Percentiles rank a stretch among this genome's conserved stretches.
phyloP scores from a whole-genome alignment of 1,284 basidiomycete species.

The Boletellus dicymbophilus region DNA sequence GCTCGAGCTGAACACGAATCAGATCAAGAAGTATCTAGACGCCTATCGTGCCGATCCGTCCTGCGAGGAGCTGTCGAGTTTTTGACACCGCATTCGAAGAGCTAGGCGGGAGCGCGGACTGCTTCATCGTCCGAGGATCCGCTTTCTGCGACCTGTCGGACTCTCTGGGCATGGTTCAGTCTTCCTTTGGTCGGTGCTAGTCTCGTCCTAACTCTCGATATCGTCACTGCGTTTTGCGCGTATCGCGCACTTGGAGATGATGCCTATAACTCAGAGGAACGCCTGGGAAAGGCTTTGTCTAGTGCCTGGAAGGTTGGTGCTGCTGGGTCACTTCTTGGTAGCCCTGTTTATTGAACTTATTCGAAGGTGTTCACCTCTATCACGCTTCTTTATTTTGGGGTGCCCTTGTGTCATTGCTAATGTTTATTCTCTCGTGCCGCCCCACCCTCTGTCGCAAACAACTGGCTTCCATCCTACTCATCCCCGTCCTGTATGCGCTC shows the following conservation, averaged over 20 bases:
- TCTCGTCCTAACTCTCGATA: conserved; percentile 47
- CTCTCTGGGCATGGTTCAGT: conserved; percentile 96
- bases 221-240: conserved; percentile 48
- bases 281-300: conserved; percentile 36
- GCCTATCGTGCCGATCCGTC: conserved; percentile 72
- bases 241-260: conserved; percentile 43
- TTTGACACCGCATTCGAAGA: conserved; percentile 52
- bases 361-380: conserved; percentile 44
- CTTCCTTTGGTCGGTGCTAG: conserved; percentile 75
- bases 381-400: conserved; percentile 50
- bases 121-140: conserved; percentile 31
- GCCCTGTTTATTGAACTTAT: conserved; percentile 32
- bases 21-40: conserved; percentile 79
- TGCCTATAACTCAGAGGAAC: conserved; percentile 25
- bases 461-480: conserved; percentile 41
- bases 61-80: conserved; percentile 65
- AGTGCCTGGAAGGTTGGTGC: conserved; percentile 38
- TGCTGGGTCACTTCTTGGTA: conserved; percentile 46
- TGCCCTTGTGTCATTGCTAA: conserved; percentile 19
- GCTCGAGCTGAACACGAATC: conserved; percentile 72
- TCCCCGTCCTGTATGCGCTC: conserved; percentile 67
- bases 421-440: conserved; percentile 10
- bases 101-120: conserved; percentile 44
- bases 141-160: conserved; percentile 61
- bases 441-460: conserved; percentile 11